phyloP scores from a whole-genome alignment of 2,329 filamentous ascomycete species.

The Ilyonectria sp. region DNA sequence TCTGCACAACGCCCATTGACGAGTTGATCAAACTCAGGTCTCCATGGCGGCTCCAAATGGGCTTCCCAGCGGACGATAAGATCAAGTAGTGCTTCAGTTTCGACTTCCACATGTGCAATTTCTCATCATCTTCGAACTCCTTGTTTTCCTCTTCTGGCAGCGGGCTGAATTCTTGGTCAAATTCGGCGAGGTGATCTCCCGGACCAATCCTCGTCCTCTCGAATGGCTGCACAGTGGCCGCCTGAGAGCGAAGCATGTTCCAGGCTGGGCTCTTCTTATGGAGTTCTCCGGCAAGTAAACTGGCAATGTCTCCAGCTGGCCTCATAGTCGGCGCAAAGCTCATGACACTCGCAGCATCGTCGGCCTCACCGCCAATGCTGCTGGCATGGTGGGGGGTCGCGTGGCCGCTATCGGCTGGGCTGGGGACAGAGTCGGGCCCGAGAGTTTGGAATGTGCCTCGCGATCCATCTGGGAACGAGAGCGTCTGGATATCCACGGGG shows the following conservation, averaged over 20 bases:
- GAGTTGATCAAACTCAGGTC: conserved; percentile 91
- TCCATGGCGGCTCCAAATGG: conserved; percentile 96
- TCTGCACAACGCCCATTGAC: conserved; percentile 96
- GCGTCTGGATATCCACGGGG: conserved; percentile 83
- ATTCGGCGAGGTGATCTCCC: conserved; percentile 74
- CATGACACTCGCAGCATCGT: conserved; percentile 76
- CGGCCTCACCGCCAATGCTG: conserved; percentile 62
- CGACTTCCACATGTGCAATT: conserved; percentile 85
- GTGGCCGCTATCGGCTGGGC: conserved; percentile 58
- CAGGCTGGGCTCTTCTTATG: conserved; percentile 78
- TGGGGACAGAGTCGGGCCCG: conserved; percentile 54
- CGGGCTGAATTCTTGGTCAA: conserved; percentile 84
- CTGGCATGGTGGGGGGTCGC: conserved; percentile 54
- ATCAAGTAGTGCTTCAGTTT: conserved; percentile 99
- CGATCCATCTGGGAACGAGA: conserved; percentile 80
- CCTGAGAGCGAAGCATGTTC: conserved; percentile 75
- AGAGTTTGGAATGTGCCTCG: conserved; percentile 73
- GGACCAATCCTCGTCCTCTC: conserved; percentile 63
- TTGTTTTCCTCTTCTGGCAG: conserved; percentile 70
- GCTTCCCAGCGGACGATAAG: conserved; percentile 94
- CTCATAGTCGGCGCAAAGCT: conserved; percentile 77
- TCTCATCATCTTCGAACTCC: conserved; percentile 65
- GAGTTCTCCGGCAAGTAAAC: conserved; percentile 81
- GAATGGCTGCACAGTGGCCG: conserved; percentile 73
- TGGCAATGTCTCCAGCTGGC: conserved; percentile 81